Conservation (phyloP, 192 early-diverging fungal genomes). For the Coemansia guatemalensis region DNA sequence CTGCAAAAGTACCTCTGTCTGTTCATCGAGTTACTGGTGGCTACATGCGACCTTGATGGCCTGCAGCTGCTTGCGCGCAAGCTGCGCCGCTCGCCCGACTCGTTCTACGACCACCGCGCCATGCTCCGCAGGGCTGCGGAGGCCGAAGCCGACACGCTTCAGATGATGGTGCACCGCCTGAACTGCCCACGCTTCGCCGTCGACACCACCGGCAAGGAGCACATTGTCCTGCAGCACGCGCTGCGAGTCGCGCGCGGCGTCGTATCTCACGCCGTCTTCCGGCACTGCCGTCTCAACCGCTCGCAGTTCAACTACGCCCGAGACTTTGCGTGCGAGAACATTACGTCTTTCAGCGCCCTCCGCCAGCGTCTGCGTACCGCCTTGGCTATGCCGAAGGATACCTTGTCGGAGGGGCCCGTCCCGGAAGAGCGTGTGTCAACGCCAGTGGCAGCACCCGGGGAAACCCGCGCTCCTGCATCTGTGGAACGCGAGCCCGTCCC, state of each 20-base stretch:
- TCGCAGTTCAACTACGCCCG: constrained; percentile 37
- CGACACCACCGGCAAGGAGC: constrained; percentile 25
- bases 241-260: not conserved
- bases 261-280: constrained; percentile 28
- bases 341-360: constrained; percentile 22
- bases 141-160: constrained; percentile 22
- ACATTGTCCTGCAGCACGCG: constrained; percentile 28
- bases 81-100: constrained; percentile 37
- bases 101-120: constrained; percentile 16
- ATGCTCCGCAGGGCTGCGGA: constrained; percentile 3
- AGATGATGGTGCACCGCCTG: constrained; percentile 28
- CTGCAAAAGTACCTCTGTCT: constrained; percentile 48
- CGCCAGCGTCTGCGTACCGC: constrained; percentile 6
- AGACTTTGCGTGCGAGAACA: constrained; percentile 43
- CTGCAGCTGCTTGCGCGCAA: constrained; percentile 38
- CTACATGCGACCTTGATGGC: constrained; percentile 37
- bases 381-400: not conserved
- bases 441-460: not conserved
- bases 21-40: constrained; percentile 33
- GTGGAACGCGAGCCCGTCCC: not conserved
- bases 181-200: constrained; percentile 43
- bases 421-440: not conserved
- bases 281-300: constrained; percentile 43
- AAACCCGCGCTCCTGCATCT: not conserved
- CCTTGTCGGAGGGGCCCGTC: not conserved